Evolutionary conservation across 164 flowering plant genomes (phyloP).

Genomic region (Euptelea pleiosperma): DNA sequence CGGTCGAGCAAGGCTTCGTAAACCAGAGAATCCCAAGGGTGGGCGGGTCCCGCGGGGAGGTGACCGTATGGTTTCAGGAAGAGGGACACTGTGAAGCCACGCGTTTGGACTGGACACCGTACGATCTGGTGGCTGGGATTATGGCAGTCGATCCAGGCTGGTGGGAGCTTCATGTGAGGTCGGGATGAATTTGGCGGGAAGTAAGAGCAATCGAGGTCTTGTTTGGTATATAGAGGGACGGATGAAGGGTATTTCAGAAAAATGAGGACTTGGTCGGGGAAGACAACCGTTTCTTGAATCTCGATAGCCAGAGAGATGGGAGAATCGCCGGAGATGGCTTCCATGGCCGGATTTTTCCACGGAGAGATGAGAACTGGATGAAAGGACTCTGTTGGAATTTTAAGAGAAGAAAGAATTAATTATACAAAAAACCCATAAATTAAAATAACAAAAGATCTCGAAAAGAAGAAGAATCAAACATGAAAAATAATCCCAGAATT

Average conservation of each 20-base stretch:
- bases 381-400: constrained; percentile 27
- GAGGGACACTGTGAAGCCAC: constrained; percentile 29
- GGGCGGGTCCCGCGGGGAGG: constrained; percentile 25
- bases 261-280: constrained; percentile 57
- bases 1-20: constrained; percentile 61
- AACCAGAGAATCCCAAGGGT: constrained; percentile 48
- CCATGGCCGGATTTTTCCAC: constrained; percentile 20
- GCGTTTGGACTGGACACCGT: constrained; percentile 45
- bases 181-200: constrained; percentile 23
- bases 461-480: too few species aligned
- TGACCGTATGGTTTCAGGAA: constrained; percentile 21
- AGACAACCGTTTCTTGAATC: constrained; percentile 41
- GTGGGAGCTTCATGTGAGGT: constrained; percentile 29
- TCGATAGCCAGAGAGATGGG: constrained; percentile 12
- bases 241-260: constrained; percentile 52
- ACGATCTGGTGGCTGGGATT: constrained; percentile 34
- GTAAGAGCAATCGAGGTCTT: constrained; percentile 42
- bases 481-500: too few species aligned
- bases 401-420: not conserved
- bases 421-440: not conserved
- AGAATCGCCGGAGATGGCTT: constrained; percentile 28
- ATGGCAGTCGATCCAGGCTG: constrained; percentile 19
- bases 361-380: constrained; percentile 35
- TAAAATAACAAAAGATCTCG: not conserved
- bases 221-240: constrained; percentile 27